Conservation (phyloP, 1,284 basidiomycete species). For the Rhodotorula sp. region DNA sequence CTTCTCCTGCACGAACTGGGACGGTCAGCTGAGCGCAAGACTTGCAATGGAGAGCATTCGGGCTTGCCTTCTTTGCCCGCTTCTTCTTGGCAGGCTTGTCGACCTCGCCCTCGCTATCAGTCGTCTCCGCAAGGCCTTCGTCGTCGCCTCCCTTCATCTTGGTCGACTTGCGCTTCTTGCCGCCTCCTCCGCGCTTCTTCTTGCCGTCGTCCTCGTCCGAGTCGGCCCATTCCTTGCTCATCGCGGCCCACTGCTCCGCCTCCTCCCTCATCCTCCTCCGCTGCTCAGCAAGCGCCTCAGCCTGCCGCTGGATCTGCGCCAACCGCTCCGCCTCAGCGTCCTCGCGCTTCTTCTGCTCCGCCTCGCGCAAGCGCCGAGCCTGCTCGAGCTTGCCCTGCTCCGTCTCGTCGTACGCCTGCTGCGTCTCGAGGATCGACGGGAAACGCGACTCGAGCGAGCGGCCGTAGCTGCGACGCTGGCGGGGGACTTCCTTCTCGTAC, state of each 20-base stretch:
- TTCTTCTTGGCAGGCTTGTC: constrained; percentile 25
- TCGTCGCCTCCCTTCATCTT: constrained; percentile 67
- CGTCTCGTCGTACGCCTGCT: constrained; percentile 72
- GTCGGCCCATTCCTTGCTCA: constrained; percentile 64
- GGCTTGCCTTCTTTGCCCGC: constrained; percentile 37
- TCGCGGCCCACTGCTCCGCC: constrained; percentile 56
- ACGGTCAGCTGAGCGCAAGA: background rate
- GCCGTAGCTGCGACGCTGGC: constrained; percentile 82
- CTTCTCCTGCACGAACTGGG: constrained; percentile 10
- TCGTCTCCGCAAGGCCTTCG: constrained; percentile 1
- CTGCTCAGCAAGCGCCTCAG: constrained; percentile 69
- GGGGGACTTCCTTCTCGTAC: constrained; percentile 79
- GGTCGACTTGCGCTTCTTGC: constrained; percentile 48
- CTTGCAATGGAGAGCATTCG: background rate
- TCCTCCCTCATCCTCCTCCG: constrained; percentile 73
- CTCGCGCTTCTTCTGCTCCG: constrained; percentile 44
- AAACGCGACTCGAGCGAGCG: constrained; percentile 77
- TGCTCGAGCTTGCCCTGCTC: constrained; percentile 56
- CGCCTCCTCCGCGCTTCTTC: constrained; percentile 47
- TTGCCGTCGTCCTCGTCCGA: constrained; percentile 66
- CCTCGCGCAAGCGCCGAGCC: constrained; percentile 57
- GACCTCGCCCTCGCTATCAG: constrained; percentile 42
- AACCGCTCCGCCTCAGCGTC: constrained; percentile 65
- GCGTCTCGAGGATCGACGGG: constrained; percentile 65
- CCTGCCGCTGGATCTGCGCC: constrained; percentile 62